Percentiles rank a stretch among this genome's conserved stretches.
Evolutionary conservation across 805 yeast genomes (phyloP).

Genomic region (Cyberlindnera euphorbiae): DNA sequence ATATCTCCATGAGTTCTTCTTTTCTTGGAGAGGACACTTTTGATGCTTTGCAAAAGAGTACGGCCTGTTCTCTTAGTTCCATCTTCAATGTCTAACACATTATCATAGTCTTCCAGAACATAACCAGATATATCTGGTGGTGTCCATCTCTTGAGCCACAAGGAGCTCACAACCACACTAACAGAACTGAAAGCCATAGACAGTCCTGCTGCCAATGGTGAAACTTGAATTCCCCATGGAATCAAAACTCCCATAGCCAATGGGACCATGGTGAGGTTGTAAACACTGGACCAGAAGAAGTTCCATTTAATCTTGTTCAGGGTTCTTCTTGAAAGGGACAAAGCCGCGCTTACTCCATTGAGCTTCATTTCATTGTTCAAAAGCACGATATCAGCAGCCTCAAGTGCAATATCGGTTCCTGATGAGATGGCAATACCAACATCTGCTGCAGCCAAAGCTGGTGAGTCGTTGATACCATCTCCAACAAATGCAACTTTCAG

Average conservation of each 20-base stretch:
- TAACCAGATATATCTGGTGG: constrained; percentile 23
- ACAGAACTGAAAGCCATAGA: constrained; percentile 94
- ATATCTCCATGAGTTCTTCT: constrained; percentile 11
- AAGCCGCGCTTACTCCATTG: constrained; percentile 51
- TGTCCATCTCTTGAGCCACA: constrained; percentile 65
- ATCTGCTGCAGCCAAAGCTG: constrained; percentile 85
- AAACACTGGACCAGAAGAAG: constrained; percentile 81
- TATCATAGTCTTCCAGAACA: constrained; percentile 1
- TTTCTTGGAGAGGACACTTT: constrained; percentile 8
- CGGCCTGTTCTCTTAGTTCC: constrained; percentile 12
- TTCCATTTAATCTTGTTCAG: constrained; percentile 73
- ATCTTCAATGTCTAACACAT: constrained; percentile 16
- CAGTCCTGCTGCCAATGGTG: constrained; percentile 85
- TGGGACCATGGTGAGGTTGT: constrained; percentile 83
- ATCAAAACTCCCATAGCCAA: constrained; percentile 89
- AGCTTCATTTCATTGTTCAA: constrained; percentile 39
- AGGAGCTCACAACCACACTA: constrained; percentile 79
- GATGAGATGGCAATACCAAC: constrained; percentile 88
- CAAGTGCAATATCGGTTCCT: constrained; percentile 95
- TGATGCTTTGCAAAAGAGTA: constrained; percentile 16
- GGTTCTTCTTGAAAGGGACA: constrained; percentile 66
- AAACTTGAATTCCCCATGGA: constrained; percentile 71
- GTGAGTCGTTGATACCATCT: constrained; percentile 97
- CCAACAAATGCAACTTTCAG: constrained; percentile 81
- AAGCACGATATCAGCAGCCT: constrained; percentile 90